phyloP scores from a whole-genome alignment of 1,139 yeast species.

The Kluyveromyces marxianus region DNA sequence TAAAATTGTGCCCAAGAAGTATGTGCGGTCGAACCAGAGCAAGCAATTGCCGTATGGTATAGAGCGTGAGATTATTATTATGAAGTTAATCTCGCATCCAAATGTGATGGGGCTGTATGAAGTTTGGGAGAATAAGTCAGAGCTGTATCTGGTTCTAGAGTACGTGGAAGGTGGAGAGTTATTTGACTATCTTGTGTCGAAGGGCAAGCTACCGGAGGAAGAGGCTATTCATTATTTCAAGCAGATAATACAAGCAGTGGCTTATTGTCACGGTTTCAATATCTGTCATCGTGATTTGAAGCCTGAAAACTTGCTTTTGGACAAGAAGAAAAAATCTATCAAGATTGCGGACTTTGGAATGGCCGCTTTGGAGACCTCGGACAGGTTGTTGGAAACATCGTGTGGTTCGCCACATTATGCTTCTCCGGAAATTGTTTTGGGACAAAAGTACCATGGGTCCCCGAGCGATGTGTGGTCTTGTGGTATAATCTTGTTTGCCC shows the following conservation, averaged over 20 bases:
- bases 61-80: slow-evolving; percentile 74
- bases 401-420: slow-evolving; percentile 89
- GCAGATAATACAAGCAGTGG: slow-evolving; percentile 69
- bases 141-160: slow-evolving; percentile 64
- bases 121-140: slow-evolving; percentile 79
- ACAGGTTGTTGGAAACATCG: slow-evolving; percentile 63
- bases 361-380: slow-evolving; percentile 77
- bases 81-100: slow-evolving; percentile 71
- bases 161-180: slow-evolving; percentile 82
- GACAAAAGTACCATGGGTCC: slow-evolving; percentile 70
- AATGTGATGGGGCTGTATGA: slow-evolving; percentile 70
- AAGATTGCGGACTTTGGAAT: slow-evolving; percentile 82
- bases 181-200: slow-evolving; percentile 66
- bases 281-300: slow-evolving; percentile 78
- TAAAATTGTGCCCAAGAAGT: slow-evolving; percentile 58
- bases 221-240: slow-evolving; percentile 71
- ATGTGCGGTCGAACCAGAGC: slow-evolving; percentile 7
- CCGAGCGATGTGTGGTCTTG: slow-evolving; percentile 86
- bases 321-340: slow-evolving; percentile 52
- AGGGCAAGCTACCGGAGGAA: slow-evolving; percentile 69
- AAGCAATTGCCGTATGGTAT: slow-evolving; percentile 54
- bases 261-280: slow-evolving; percentile 76
- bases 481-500: slow-evolving; percentile 72
- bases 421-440: slow-evolving; percentile 78
- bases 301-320: slow-evolving; percentile 68